These are phyloP conservation scores for Aspergillus nomiae DNA, from an alignment of 2,329 filamentous ascomycete genomes.

Conservation along the genomic window DNA sequence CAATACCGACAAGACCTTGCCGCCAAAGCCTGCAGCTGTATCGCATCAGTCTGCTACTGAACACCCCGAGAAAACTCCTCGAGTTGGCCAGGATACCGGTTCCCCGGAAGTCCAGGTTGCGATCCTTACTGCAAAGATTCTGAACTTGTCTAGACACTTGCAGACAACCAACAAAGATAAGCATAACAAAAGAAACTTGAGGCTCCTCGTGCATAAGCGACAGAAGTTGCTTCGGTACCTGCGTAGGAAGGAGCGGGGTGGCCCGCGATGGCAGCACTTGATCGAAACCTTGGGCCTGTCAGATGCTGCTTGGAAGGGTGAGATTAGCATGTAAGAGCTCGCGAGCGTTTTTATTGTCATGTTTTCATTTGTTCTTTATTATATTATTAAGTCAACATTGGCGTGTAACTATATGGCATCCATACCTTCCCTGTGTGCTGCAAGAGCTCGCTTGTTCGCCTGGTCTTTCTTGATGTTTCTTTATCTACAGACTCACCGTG, in stretches of 20 bases:
- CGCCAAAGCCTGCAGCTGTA: conserved; percentile 56
- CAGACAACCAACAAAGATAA: conserved; percentile 79
- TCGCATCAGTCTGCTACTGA: conserved; percentile 43
- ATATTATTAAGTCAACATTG: conserved; percentile 14
- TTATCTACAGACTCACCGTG: conserved; percentile 8
- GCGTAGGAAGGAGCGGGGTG: conserved; percentile 84
- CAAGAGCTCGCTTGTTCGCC: conserved; percentile 1
- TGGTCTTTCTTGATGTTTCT: background rate
- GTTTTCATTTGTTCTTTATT: conserved; percentile 8
- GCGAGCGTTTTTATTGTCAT: conserved; percentile 19
- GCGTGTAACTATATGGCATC: conserved; percentile 22
- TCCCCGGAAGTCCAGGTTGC: conserved; percentile 97
- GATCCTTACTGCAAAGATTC: conserved; percentile 92
- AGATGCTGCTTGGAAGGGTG: conserved; percentile 84
- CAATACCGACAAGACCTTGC: conserved; percentile 73
- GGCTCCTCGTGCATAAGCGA: conserved; percentile 80
- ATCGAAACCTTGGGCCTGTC: conserved; percentile 81
- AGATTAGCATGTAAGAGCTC: conserved; percentile 70
- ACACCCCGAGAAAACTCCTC: conserved; percentile 54
- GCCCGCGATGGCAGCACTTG: conserved; percentile 85
- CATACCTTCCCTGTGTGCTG: conserved; percentile 2
- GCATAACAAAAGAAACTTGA: conserved; percentile 88
- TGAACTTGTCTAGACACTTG: conserved; percentile 72
- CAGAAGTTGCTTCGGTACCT: conserved; percentile 89
- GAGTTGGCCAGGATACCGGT: conserved; percentile 89